Conservation (phyloP, 768 basidiomycete genomes). For the Cubamyces lactineus region DNA sequence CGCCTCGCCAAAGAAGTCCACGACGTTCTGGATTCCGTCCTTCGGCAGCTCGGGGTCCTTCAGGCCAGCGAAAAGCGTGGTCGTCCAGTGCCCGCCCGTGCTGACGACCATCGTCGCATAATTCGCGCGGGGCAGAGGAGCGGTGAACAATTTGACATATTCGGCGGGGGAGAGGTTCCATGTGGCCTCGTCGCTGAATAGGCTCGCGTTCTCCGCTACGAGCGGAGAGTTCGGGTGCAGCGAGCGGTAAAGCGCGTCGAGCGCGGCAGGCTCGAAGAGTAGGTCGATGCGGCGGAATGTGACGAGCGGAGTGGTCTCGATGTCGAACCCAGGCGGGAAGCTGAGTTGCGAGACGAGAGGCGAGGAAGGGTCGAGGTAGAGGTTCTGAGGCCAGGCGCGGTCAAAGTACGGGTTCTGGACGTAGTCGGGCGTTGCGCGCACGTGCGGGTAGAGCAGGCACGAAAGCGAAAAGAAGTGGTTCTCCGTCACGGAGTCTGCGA, state of each 20-base stretch:
- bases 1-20: conserved; percentile 60
- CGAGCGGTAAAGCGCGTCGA: conserved; percentile 42
- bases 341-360: conserved; percentile 46
- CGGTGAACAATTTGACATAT: conserved; percentile 53
- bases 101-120: conserved; percentile 66
- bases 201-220: conserved; percentile 13
- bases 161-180: conserved; percentile 59
- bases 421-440: conserved; percentile 66
- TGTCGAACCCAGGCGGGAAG: conserved; percentile 56
- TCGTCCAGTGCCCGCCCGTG: conserved; percentile 75
- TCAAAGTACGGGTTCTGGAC: conserved; percentile 57
- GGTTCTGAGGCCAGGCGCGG: conserved; percentile 64
- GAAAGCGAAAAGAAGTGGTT: conserved; percentile 77
- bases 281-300: conserved; percentile 70
- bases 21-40: conserved; percentile 55
- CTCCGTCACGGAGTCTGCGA: conserved; percentile 67
- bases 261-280: conserved; percentile 51
- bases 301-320: conserved; percentile 61
- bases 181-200: conserved; percentile 58
- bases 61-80: conserved; percentile 51
- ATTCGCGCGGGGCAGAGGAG: conserved; percentile 50
- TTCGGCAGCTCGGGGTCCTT: conserved; percentile 41
- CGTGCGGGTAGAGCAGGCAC: conserved; percentile 67
- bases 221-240: conserved; percentile 20
- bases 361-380: conserved; percentile 63